phyloP scores from a whole-genome alignment of 2,329 filamentous ascomycete genomes.

The Stagonosporopsis rhizophila region DNA sequence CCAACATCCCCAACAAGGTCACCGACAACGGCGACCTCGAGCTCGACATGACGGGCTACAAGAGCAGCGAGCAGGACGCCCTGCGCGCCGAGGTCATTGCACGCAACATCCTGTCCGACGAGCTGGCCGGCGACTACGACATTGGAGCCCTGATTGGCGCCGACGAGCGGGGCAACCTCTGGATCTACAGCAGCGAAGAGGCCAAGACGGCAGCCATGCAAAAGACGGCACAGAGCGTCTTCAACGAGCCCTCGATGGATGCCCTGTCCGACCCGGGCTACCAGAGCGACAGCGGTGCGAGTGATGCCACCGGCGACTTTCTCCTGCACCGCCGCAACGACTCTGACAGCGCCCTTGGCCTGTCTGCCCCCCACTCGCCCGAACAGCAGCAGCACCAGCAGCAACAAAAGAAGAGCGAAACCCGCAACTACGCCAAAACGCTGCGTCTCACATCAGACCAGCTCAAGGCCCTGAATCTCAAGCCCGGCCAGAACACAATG shows the following conservation, averaged over 20 bases:
- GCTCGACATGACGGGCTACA: slow-evolving; percentile 98
- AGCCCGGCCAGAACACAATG: slow-evolving; percentile 88
- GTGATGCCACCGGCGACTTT: slow-evolving; percentile 62
- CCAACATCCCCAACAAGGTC: slow-evolving; percentile 92
- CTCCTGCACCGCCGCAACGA: slow-evolving; percentile 68
- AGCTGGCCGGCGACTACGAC: slow-evolving; percentile 93
- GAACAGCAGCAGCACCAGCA: slow-evolving; percentile 37
- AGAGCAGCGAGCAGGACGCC: slow-evolving; percentile 90
- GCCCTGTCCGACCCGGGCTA: slow-evolving; percentile 92
- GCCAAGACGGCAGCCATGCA: slow-evolving; percentile 88
- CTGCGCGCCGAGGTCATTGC: slow-evolving; percentile 92
- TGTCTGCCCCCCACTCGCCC: slow-evolving; percentile 65
- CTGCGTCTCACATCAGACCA: slow-evolving; percentile 94
- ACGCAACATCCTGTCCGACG: slow-evolving; percentile 88
- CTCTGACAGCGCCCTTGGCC: slow-evolving; percentile 72
- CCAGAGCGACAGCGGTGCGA: slow-evolving; percentile 81
- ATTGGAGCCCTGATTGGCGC: slow-evolving; percentile 94
- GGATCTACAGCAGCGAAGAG: slow-evolving; percentile 98
- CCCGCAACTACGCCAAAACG: slow-evolving; percentile 94
- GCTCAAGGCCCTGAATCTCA: slow-evolving; percentile 82
- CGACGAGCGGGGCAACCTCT: slow-evolving; percentile 95
- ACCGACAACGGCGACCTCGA: slow-evolving; percentile 93
- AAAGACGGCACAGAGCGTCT: slow-evolving; percentile 59
- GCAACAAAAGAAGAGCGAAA: slow-evolving; percentile 63
- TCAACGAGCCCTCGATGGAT: slow-evolving; percentile 67